Base-by-base conservation (phyloP, 345 rosid genomes). In the Erysimum cheiranthoides region DNA sequence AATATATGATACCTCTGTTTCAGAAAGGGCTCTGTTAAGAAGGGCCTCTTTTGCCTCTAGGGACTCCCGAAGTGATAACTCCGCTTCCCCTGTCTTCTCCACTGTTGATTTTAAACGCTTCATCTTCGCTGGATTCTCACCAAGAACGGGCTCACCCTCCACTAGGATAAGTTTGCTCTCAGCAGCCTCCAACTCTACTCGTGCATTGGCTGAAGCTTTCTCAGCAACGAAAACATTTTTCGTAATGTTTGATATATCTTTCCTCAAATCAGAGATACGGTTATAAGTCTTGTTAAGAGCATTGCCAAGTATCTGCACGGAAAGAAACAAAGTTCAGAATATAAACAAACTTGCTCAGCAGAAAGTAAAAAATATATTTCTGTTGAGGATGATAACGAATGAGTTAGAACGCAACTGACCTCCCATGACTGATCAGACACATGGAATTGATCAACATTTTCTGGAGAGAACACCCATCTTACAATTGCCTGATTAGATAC, bases 401-500 rank as follows among this genome's bases (percentile, higher is more conserved):
- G 17, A 63, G 40, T 27, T 64, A 8, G 51, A 71, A 69, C 1
- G 40, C 57, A 51, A 66, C 69, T 56, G 84, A 92, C 99, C 97
- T 95, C 99, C 99, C 99, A 95, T 36, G 92, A 89, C 63, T 82
- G 87, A 84, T 95, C 99, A 73, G 93, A 82, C 36, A 76, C 86
- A 75, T 95, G 98, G 84, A 92, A 95, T 69, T 86, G 92, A 58
- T 87, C 96, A 34, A 92, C 71, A 66, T 88, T 95, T 73, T 79
- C 80, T 0, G 94, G 81, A 54, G 96, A 92, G 81, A 95, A 95
- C 56, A 95, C 97, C 97, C 98, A 95, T 83, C 85, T 87, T 71
- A 90, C 90, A 75, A 95, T 92, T 28, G 99, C 94, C 83, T 89
- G 87, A 81, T 92, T 95, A 39, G 99, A 95, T 62, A 95, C 82